Evolutionary conservation across 176 grass and related monocot species (phyloP).

Genomic region (Avena atlantica): DNA sequence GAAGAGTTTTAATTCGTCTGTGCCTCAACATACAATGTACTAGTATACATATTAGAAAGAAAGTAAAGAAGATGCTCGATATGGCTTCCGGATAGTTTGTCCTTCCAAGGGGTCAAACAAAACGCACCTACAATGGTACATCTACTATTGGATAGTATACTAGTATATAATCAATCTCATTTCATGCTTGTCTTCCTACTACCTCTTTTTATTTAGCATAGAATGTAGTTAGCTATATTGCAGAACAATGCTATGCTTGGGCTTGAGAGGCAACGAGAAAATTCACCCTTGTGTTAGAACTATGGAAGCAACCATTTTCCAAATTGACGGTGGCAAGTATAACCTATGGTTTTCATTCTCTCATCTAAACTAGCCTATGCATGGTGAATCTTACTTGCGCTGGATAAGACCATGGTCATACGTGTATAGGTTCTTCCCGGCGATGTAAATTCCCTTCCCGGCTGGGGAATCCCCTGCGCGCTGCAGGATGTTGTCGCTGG

Average conservation of each 20-base stretch:
- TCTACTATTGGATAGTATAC: background rate
- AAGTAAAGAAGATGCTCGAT: too few relatives aligned
- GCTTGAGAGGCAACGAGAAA: background rate
- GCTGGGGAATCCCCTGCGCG: background rate
- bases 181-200: background rate
- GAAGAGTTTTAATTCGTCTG: too few relatives aligned
- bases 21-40: too few relatives aligned
- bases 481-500: background rate
- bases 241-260: background rate
- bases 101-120: background rate
- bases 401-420: too few relatives aligned
- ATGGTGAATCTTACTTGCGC: too few relatives aligned
- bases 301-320: background rate
- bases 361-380: too few relatives aligned
- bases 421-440: too few relatives aligned
- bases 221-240: background rate
- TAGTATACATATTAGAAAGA: too few relatives aligned
- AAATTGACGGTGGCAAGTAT: background rate
- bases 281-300: background rate
- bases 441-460: constrained; percentile 38
- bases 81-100: background rate
- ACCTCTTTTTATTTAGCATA: background rate
- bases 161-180: background rate
- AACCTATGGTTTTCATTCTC: background rate
- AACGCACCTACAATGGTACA: too few relatives aligned